These are phyloP conservation scores for Litsea cubeba DNA, from an alignment of 164 flowering plant genomes.

Conservation along the genomic window DNA sequence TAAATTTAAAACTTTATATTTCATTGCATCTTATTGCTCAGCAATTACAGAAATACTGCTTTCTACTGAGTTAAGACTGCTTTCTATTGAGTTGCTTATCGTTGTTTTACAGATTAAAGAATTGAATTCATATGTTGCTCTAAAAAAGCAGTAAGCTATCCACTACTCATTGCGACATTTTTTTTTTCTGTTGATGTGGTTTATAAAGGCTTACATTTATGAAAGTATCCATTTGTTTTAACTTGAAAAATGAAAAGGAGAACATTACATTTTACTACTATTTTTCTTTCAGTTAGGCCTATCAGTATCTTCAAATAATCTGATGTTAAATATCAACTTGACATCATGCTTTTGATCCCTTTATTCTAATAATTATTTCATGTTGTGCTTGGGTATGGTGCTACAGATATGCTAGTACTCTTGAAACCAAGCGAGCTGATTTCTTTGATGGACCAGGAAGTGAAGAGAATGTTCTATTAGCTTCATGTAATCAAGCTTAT, in stretches of 20 bases:
- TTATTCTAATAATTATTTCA: too few relatives aligned
- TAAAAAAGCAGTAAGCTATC: conserved; percentile 73
- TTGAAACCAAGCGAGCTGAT: conserved; percentile 56
- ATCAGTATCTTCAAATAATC: too few relatives aligned
- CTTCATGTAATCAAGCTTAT: conserved; percentile 51
- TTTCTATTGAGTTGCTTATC: neutral
- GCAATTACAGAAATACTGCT: neutral
- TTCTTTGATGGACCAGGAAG: conserved; percentile 60
- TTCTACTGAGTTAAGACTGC: neutral
- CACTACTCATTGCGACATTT: too few relatives aligned
- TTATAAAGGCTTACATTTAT: too few relatives aligned
- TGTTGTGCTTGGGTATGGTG: conserved; percentile 2
- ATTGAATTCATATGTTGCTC: conserved; percentile 87
- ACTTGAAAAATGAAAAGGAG: too few relatives aligned
- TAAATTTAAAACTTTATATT: neutral
- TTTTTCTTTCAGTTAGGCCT: too few relatives aligned
- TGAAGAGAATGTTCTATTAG: conserved; percentile 66
- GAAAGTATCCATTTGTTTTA: too few relatives aligned
- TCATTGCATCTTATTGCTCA: neutral
- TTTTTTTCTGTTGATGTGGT: too few relatives aligned
- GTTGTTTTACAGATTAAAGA: conserved; percentile 66
- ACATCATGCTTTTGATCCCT: too few relatives aligned
- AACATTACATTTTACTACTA: too few relatives aligned
- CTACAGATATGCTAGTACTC: conserved; percentile 14
- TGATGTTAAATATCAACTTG: too few relatives aligned